A percentile compares a stretch with the other conserved stretches of the same genome.
These are phyloP conservation scores for Cerioporus squamosus DNA, from an alignment of 1,284 basidiomycete genomes.

Conservation along the genomic window DNA sequence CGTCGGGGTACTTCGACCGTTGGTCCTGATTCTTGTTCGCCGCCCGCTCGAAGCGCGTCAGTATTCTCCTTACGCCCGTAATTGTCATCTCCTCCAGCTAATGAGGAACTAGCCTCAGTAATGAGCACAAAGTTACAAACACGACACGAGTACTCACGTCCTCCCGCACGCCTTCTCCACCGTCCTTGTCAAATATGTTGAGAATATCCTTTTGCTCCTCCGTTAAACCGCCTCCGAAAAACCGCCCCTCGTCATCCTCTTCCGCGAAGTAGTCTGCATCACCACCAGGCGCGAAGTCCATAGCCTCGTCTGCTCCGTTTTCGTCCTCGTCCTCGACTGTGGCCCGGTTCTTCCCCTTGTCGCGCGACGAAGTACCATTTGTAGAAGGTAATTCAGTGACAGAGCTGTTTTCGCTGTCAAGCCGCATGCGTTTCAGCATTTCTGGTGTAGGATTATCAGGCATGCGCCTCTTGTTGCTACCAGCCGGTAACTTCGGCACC, in stretches of 20 bases:
- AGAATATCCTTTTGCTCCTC: slow-evolving; percentile 89
- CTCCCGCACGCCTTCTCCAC: slow-evolving; percentile 63
- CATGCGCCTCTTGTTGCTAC: slow-evolving; percentile 77
- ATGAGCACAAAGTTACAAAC: slow-evolving; percentile 26
- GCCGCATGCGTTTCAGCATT: slow-evolving; percentile 77
- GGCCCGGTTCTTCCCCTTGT: slow-evolving; percentile 44
- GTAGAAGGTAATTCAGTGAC: not conserved
- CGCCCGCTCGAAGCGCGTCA: slow-evolving; percentile 86
- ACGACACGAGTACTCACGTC: slow-evolving; percentile 54
- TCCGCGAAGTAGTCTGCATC: slow-evolving; percentile 90
- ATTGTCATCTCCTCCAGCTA: slow-evolving; percentile 73
- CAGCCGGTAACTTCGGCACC: slow-evolving; percentile 71
- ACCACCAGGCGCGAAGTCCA: slow-evolving; percentile 76
- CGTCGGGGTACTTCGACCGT: slow-evolving; percentile 88
- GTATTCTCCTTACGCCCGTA: slow-evolving; percentile 71
- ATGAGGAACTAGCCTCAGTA: slow-evolving; percentile 30
- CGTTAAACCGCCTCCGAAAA: slow-evolving; percentile 92
- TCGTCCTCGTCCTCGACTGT: slow-evolving; percentile 61
- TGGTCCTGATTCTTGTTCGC: slow-evolving; percentile 95
- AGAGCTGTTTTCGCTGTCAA: slow-evolving; percentile 41
- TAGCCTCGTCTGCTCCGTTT: slow-evolving; percentile 48
- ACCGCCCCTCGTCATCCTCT: slow-evolving; percentile 91
- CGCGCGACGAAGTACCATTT: slow-evolving; percentile 7
- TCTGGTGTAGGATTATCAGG: slow-evolving; percentile 84
- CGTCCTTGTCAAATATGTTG: slow-evolving; percentile 85